Evolutionary conservation across 441 rosid genomes (phyloP).

Genomic region (Gossypium aridum): DNA sequence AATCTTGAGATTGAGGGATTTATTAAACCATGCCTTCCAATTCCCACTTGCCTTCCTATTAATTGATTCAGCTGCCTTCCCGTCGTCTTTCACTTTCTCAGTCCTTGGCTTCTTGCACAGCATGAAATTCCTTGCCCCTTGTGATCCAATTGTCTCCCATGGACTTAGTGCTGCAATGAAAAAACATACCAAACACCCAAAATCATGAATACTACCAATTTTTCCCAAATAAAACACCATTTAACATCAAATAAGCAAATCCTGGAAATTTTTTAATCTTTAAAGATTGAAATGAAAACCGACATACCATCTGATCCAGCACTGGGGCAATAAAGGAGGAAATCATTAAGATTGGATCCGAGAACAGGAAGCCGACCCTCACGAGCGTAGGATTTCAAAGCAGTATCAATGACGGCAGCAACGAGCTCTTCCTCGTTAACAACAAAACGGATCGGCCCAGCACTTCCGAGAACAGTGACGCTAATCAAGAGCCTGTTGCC

Average conservation of each 20-base stretch:
- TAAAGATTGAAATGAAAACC: not conserved
- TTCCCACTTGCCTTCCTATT: conserved; percentile 54
- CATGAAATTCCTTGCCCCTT: conserved; percentile 72
- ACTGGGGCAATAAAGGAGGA: conserved; percentile 67
- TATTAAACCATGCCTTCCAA: conserved; percentile 88
- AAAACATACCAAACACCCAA: not conserved
- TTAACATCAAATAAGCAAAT: not conserved
- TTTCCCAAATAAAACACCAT: not conserved
- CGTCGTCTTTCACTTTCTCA: conserved; percentile 29
- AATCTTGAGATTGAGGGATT: conserved; percentile 67
- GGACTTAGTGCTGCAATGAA: conserved; percentile 51
- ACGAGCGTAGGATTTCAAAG: conserved; percentile 79
- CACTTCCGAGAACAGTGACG: conserved; percentile 81
- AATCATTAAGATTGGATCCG: conserved; percentile 68
- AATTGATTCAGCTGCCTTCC: conserved; percentile 24
- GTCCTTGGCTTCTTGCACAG: conserved; percentile 72
- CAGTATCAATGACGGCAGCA: conserved; percentile 68
- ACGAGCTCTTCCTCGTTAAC: conserved; percentile 68
- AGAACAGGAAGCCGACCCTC: conserved; percentile 89
- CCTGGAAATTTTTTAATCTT: not conserved
- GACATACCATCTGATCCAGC: conserved; percentile 57
- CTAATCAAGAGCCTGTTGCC: conserved; percentile 72
- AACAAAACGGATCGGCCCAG: conserved; percentile 93
- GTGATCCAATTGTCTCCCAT: conserved; percentile 73
- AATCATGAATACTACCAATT: not conserved